Percentiles rank a stretch among this genome's conserved stretches.
Conservation (phyloP, 768 basidiomycete genomes). For the Cystofilobasidium ferigula region DNA sequence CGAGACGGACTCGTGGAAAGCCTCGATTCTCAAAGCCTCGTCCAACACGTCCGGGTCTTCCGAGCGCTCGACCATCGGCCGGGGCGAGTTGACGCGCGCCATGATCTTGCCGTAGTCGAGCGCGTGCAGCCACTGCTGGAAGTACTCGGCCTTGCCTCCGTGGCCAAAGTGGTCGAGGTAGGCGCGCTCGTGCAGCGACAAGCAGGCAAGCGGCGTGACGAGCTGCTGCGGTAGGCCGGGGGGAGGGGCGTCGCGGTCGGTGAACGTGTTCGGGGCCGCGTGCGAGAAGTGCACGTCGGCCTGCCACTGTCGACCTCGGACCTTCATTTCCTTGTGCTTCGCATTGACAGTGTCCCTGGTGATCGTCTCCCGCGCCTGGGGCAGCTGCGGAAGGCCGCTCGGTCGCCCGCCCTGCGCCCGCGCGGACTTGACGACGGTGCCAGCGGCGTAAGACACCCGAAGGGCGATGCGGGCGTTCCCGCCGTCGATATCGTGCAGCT, state of each 20-base stretch:
- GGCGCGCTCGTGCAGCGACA: constrained; percentile 21
- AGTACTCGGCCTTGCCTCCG: neutral
- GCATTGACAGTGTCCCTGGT: too few relatives aligned
- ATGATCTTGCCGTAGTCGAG: constrained; percentile 17
- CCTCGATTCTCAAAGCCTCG: neutral
- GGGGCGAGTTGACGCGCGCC: neutral
- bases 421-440: neutral
- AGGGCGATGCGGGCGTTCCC: constrained; percentile 2
- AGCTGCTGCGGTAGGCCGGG: too few relatives aligned
- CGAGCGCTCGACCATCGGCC: neutral
- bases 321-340: too few relatives aligned
- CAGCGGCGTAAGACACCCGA: constrained; percentile 13
- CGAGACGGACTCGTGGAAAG: neutral
- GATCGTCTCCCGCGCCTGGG: neutral
- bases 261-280: too few relatives aligned
- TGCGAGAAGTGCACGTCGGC: neutral
- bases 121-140: constrained; percentile 5
- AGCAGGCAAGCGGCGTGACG: constrained; percentile 13
- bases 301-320: neutral
- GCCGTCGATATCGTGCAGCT: neutral
- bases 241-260: too few relatives aligned
- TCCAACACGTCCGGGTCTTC: neutral
- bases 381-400: neutral
- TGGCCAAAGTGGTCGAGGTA: constrained; percentile 13
- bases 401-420: neutral